A percentile compares a stretch with the other conserved stretches of the same genome.
These are phyloP conservation scores for Phellopilus nigrolimitatus DNA, from an alignment of 1,284 basidiomycete species.

Conservation along the genomic window DNA sequence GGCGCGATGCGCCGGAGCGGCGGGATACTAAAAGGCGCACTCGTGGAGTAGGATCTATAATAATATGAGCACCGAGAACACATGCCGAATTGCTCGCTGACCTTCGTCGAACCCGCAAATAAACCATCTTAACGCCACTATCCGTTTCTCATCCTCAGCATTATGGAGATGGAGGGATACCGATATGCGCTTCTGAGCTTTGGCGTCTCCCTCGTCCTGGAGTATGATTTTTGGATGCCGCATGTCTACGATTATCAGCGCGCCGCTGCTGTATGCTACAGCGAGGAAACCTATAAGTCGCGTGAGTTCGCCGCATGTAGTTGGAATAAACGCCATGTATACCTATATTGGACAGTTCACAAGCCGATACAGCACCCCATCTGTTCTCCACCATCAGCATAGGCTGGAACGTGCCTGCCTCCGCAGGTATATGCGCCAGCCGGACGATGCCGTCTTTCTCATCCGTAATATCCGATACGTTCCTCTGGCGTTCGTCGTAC, in stretches of 20 bases:
- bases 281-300: constrained; percentile 63
- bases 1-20: constrained; percentile 53
- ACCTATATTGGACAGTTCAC: constrained; percentile 69
- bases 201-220: constrained; percentile 35
- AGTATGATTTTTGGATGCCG: constrained; percentile 63
- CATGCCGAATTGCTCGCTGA: constrained; percentile 25
- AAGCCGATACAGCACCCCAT: constrained; percentile 47
- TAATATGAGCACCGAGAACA: not conserved
- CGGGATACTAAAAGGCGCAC: constrained; percentile 63
- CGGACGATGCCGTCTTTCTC: constrained; percentile 43
- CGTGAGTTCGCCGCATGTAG: not conserved
- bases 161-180: constrained; percentile 28
- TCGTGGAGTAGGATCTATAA: constrained; percentile 43
- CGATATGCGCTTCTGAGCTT: constrained; percentile 30
- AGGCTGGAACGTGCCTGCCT: constrained; percentile 50
- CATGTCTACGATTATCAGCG: constrained; percentile 65
- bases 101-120: constrained; percentile 53
- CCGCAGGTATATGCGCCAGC: constrained; percentile 40
- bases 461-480: constrained; percentile 24
- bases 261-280: constrained; percentile 56
- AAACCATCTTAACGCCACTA: constrained; percentile 62
- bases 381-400: constrained; percentile 53
- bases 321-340: not conserved
- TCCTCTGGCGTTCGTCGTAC: constrained; percentile 35
- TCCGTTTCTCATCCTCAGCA: constrained; percentile 35